These are phyloP conservation scores for Colletotrichum sp. DNA, from an alignment of 2,329 filamentous ascomycete genomes.

Conservation along the genomic window DNA sequence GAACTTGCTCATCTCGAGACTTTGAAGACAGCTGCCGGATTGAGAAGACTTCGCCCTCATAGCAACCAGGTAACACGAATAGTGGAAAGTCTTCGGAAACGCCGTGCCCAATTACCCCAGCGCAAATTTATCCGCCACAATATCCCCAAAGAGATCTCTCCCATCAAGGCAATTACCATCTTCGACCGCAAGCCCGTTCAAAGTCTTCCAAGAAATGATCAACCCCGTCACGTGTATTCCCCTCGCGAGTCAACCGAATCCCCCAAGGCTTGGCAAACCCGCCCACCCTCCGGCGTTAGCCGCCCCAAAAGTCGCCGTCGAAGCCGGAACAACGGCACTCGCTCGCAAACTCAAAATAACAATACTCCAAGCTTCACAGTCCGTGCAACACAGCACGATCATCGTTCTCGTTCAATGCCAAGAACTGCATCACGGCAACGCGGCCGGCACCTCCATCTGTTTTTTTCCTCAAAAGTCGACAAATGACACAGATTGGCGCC, in stretches of 20 bases:
- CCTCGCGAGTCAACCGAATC: background rate
- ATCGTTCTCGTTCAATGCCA: rapidly evolving
- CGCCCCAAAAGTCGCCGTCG: background rate
- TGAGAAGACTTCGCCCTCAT: background rate
- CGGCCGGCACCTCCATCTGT: background rate
- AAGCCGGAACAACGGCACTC: background rate
- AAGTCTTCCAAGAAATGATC: background rate
- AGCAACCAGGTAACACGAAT: rapidly evolving
- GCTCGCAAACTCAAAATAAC: background rate
- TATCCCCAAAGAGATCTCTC: background rate
- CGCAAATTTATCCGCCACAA: background rate
- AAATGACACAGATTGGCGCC: background rate
- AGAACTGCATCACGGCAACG: background rate
- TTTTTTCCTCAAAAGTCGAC: background rate
- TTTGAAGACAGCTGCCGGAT: background rate
- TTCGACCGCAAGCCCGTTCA: background rate
- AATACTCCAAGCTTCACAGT: background rate
- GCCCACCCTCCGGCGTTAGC: background rate
- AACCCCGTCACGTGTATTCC: background rate
- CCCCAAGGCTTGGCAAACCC: background rate
- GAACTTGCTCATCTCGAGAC: background rate
- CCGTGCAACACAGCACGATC: background rate
- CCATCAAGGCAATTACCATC: background rate
- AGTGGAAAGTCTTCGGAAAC: background rate
- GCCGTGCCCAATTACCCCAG: background rate